A percentile compares a stretch with the other conserved stretches of the same genome.
These are phyloP conservation scores for Microascus cirrosus DNA, from an alignment of 2,329 filamentous ascomycete genomes.

Conservation along the genomic window DNA sequence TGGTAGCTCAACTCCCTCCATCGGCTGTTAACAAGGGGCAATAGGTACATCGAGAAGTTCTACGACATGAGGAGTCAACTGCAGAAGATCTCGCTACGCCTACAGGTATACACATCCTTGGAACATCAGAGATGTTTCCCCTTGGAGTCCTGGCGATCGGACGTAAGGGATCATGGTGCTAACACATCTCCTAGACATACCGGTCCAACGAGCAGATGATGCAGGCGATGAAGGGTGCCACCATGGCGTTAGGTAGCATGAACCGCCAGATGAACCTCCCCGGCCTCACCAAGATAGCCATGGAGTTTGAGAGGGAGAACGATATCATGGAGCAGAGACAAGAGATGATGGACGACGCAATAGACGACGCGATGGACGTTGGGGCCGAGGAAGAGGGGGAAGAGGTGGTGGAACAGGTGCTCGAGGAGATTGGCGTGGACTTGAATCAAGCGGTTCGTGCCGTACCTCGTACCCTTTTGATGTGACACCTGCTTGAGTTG, in stretches of 20 bases:
- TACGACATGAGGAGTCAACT: slow-evolving; percentile 96
- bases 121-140: too few species aligned
- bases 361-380: slow-evolving; percentile 90
- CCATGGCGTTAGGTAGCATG: slow-evolving; percentile 87
- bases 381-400: slow-evolving; percentile 90
- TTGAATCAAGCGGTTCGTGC: slow-evolving; percentile 72
- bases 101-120: slow-evolving; percentile 56
- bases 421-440: slow-evolving; percentile 95
- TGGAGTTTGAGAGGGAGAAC: slow-evolving; percentile 98
- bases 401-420: slow-evolving; percentile 89
- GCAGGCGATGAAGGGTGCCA: slow-evolving; percentile 98
- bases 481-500: neutral
- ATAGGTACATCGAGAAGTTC: slow-evolving; percentile 91
- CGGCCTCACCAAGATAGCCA: slow-evolving; percentile 87
- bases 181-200: slow-evolving; percentile 58
- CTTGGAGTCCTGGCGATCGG: too few species aligned
- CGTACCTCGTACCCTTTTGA: neutral
- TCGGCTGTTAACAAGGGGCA: too few species aligned
- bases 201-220: slow-evolving; percentile 99
- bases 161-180: neutral
- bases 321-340: slow-evolving; percentile 98
- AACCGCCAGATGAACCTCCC: slow-evolving; percentile 97
- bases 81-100: slow-evolving; percentile 87
- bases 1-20: neutral
- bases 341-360: slow-evolving; percentile 99